Conservation (phyloP, 1,284 basidiomycete species). For the Mycosarcoma maydis region DNA sequence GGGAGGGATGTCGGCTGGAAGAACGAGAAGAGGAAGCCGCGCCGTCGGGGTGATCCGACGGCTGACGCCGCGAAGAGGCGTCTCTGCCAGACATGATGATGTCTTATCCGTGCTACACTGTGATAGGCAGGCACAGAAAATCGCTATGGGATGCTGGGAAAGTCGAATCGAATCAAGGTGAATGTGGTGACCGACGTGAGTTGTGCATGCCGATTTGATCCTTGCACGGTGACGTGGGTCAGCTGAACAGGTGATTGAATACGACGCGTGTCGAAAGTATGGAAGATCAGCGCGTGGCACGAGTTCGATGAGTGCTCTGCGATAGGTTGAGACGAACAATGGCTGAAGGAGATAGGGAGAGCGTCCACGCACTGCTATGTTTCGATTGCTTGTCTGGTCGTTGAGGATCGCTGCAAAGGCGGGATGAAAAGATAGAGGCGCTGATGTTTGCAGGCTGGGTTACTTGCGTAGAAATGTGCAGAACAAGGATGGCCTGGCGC, state of each 20-base stretch:
- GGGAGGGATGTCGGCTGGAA: constrained; percentile 28
- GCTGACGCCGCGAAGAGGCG: constrained; percentile 24
- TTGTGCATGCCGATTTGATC: constrained; percentile 10
- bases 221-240: neutral
- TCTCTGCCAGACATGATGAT: constrained; percentile 27
- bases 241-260: neutral
- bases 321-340: neutral
- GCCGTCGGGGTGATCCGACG: constrained; percentile 23
- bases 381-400: too few species aligned
- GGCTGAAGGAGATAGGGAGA: too few species aligned
- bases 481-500: too few species aligned
- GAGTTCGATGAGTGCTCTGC: neutral
- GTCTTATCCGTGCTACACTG: neutral
- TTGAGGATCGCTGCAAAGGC: too few species aligned
- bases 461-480: too few species aligned
- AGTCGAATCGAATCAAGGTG: neutral
- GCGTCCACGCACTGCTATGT: too few species aligned
- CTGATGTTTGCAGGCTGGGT: too few species aligned
- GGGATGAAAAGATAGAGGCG: too few species aligned
- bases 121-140: too few species aligned
- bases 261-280: too few species aligned
- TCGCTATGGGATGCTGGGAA: too few species aligned
- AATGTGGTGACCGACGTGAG: neutral
- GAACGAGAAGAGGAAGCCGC: constrained; percentile 29
- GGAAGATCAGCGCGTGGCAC: neutral